phyloP scores from a whole-genome alignment of 371 early-diverging fungal species.

The Mucor lusitanicus region DNA sequence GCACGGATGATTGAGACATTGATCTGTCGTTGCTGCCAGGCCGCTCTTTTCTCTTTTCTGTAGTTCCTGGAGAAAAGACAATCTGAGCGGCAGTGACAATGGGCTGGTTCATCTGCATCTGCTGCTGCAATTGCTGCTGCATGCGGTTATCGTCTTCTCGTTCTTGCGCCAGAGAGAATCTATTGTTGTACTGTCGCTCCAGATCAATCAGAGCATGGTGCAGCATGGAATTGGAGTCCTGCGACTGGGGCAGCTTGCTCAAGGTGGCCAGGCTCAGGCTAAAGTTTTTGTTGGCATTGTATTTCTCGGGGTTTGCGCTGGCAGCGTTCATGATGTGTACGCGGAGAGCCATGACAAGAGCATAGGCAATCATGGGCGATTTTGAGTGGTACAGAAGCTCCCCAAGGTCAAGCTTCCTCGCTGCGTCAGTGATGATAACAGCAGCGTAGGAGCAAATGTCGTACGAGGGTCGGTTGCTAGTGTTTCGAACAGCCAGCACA shows the following conservation, averaged over 20 bases:
- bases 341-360: constrained; percentile 41
- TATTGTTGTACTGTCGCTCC: constrained; percentile 6
- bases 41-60: constrained; percentile 9
- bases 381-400: constrained; percentile 39
- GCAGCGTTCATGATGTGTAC: constrained; percentile 47
- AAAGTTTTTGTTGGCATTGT: constrained; percentile 23
- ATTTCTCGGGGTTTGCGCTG: constrained; percentile 16
- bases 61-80: constrained; percentile 5
- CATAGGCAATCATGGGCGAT: constrained; percentile 37
- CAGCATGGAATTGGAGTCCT: constrained; percentile 5
- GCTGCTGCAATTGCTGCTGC: background rate
- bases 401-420: constrained; percentile 11
- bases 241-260: constrained; percentile 17
- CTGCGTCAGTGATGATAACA: constrained; percentile 38
- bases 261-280: constrained; percentile 17
- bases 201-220: constrained; percentile 12
- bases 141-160: constrained; percentile 8
- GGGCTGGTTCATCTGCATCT: background rate
- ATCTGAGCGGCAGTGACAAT: constrained; percentile 9
- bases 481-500: constrained; percentile 9
- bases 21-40: background rate
- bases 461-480: constrained; percentile 26
- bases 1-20: too few species aligned
- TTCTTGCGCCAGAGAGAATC: constrained; percentile 4
- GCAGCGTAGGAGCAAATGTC: constrained; percentile 46